Evolutionary conservation across 2,329 filamentous ascomycete genomes (phyloP).

Genomic region (Pezicula carpinea): DNA sequence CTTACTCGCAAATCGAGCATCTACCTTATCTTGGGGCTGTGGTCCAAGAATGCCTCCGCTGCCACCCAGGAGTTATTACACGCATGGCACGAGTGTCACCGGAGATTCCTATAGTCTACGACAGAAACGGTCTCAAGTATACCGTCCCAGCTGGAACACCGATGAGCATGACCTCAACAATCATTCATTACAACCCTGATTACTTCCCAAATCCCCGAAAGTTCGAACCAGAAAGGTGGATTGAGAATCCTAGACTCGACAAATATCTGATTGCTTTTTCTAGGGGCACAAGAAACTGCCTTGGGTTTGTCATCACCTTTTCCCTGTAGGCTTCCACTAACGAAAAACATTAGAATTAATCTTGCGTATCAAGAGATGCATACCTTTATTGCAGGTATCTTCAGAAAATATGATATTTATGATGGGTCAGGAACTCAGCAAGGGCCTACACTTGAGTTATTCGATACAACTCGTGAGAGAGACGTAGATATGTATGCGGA

Average conservation of each 20-base stretch:
- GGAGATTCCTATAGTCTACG: constrained; percentile 26
- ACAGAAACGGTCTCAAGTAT: constrained; percentile 20
- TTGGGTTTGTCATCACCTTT: neutral
- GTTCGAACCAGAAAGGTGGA: constrained; percentile 34
- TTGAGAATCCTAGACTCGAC: neutral
- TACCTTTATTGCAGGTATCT: constrained; percentile 22
- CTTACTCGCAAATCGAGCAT: constrained; percentile 23
- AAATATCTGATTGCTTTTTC: neutral
- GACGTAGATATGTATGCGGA: too few species aligned
- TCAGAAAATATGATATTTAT: constrained; percentile 19
- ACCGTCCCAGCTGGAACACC: constrained; percentile 25
- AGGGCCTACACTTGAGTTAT: too few species aligned
- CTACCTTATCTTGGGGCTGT: constrained; percentile 31
- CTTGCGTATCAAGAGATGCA: constrained; percentile 30
- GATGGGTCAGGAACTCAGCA: too few species aligned
- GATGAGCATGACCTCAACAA: constrained; percentile 31
- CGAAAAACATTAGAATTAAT: constrained; percentile 12
- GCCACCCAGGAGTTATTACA: constrained; percentile 30
- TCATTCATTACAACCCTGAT: constrained; percentile 27
- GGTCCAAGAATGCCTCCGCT: constrained; percentile 21
- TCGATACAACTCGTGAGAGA: too few species aligned
- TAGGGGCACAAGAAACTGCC: neutral
- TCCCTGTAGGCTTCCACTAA: too few species aligned
- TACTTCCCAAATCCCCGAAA: constrained; percentile 29
- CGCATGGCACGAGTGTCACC: constrained; percentile 32